Evolutionary conservation across 2,329 filamentous ascomycete genomes (phyloP), one percentile per base, ranked within the genome.

Genomic region (Pyricularia pennisetigena): DNA sequence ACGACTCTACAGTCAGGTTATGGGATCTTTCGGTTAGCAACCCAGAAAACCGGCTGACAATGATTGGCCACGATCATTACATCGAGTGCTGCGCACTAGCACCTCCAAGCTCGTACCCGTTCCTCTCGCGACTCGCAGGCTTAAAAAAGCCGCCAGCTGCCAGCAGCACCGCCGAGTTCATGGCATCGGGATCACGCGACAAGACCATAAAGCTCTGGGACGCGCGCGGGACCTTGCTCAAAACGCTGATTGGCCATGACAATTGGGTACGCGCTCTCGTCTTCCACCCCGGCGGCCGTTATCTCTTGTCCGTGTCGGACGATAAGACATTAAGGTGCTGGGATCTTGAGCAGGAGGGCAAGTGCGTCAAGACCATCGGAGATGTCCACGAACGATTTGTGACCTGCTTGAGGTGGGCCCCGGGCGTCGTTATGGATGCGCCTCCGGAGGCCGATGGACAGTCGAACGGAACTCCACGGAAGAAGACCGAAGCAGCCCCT

Each of bases 271-370:
- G 93, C 35, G 90, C 86, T 0, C 79, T 97, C 6, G 88, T 93
- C 10, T 98, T 97, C 77, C 94, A 97, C 74, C 94, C 94, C 0
- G 91, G 92, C 9, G 94, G 94, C 62, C 96, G 94, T 78, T 97
- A 95, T 74, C 84, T 98, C 1, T 80, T 98, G 6, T 94, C 90
- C 7, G 92, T 91, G 24, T 86, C 90, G 20, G 94, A 98, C 76
- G 94, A 98, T 80, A 97, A 95, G 81, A 94, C 92, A 4, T 83
- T 98, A 69, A 85, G 94, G 68, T 97, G 94, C 81, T 98, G 94
- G 94, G 94, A 98, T 80, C 81, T 98, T 29, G 85, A 86, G 29
- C 94, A 98, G 76, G 93, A 97, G 76, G 92, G 92, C 61, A 94
- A 93, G 74, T 94, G 93, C 73, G 93, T 97, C 72, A 94, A 94